phyloP scores from a whole-genome alignment of 2,329 filamentous ascomycete genomes.

The Colletotrichum eremochloae region DNA sequence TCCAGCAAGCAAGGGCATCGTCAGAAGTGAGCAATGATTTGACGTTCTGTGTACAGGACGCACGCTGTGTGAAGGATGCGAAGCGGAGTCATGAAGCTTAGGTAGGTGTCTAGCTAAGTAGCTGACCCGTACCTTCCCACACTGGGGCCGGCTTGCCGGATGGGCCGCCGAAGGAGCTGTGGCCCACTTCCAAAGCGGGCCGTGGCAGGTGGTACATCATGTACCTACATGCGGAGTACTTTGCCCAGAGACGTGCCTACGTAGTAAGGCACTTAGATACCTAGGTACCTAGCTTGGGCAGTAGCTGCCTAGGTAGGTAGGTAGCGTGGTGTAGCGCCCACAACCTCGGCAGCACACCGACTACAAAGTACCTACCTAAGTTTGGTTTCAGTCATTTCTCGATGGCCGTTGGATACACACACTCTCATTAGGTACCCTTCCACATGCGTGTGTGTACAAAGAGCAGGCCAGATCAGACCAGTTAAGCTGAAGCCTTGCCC shows the following conservation, averaged over 20 bases:
- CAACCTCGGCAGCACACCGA: background rate
- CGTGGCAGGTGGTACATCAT: no score
- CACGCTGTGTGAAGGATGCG: background rate
- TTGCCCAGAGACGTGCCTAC: no score
- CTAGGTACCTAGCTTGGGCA: no score
- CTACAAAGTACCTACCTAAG: background rate
- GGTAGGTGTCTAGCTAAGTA: background rate
- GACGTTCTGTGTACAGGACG: background rate
- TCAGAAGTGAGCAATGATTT: background rate
- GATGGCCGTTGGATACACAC: background rate
- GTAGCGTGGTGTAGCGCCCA: background rate
- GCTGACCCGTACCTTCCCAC: background rate
- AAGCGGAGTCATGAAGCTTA: background rate
- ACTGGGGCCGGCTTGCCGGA: slow-evolving; percentile 3
- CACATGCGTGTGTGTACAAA: no score
- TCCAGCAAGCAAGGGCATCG: background rate
- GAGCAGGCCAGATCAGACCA: background rate
- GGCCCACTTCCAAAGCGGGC: background rate
- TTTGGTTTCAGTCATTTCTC: slow-evolving; percentile 1
- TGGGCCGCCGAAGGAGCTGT: background rate
- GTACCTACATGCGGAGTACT: no score
- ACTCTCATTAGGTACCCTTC: background rate
- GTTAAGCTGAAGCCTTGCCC: background rate
- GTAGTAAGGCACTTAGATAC: no score
- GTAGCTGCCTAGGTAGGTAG: no score